These are phyloP conservation scores for Dothideomycetidae sp. DNA, from an alignment of 2,329 filamentous ascomycete genomes.

Conservation along the genomic window DNA sequence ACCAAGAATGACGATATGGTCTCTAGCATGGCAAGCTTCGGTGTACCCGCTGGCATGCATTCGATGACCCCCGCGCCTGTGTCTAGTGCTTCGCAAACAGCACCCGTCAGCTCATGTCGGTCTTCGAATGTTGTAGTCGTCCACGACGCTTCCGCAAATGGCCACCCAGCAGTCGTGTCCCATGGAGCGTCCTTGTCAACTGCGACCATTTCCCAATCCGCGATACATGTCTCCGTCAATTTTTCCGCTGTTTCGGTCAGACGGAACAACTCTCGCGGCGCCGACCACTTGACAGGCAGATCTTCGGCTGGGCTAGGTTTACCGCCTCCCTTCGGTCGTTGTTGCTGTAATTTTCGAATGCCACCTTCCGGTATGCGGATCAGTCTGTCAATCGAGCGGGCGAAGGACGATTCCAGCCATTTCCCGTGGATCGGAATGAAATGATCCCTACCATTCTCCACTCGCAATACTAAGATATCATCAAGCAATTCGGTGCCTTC, in stretches of 20 bases:
- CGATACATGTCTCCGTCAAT: constrained; percentile 42
- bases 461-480: constrained; percentile 74
- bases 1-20: constrained; percentile 57
- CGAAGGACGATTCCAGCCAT: constrained; percentile 74
- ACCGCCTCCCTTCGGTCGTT: constrained; percentile 28
- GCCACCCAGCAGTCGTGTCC: constrained; percentile 42
- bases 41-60: constrained; percentile 47
- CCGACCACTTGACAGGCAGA: constrained; percentile 53
- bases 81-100: constrained; percentile 54
- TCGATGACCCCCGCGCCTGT: constrained; percentile 48
- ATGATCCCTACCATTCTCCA: constrained; percentile 73
- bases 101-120: constrained; percentile 30
- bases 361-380: constrained; percentile 66
- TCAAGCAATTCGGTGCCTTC: constrained; percentile 52
- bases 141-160: constrained; percentile 41
- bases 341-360: constrained; percentile 55
- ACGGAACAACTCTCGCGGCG: constrained; percentile 76
- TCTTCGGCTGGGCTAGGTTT: constrained; percentile 10
- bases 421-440: constrained; percentile 68
- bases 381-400: constrained; percentile 74
- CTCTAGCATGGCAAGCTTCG: constrained; percentile 58
- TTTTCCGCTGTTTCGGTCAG: constrained; percentile 68
- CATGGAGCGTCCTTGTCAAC: constrained; percentile 35
- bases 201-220: constrained; percentile 48
- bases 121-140: constrained; percentile 26